Evolutionary conservation across 164 flowering plant species (phyloP).

Genomic region (Tetracentron sinense): DNA sequence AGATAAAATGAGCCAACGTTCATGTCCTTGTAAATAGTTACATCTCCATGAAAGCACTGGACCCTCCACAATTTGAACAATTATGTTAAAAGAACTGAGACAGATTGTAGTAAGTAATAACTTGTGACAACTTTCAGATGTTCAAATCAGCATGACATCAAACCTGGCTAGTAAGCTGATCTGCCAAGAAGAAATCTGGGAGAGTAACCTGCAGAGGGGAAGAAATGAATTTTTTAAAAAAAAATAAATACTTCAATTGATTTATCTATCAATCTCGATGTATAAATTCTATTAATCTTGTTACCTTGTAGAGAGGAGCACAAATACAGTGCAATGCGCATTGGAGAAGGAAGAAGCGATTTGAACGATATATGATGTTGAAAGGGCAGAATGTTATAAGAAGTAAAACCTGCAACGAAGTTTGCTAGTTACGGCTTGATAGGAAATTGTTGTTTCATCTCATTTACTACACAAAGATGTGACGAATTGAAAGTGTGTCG

Average conservation of each 20-base stretch:
- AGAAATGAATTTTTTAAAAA: background rate
- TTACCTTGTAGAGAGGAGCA: conserved; percentile 78
- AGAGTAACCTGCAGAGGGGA: conserved; percentile 39
- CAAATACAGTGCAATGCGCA: conserved; percentile 42
- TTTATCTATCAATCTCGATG: background rate
- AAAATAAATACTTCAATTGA: background rate
- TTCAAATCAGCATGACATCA: background rate
- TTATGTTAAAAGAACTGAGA: background rate
- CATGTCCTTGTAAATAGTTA: too few relatives aligned
- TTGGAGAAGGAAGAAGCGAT: conserved; percentile 53
- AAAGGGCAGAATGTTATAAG: conserved; percentile 46
- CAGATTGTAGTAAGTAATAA: background rate
- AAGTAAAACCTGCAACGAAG: conserved; percentile 45
- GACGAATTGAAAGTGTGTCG: too few relatives aligned
- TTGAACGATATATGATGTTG: conserved; percentile 63
- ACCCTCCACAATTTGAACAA: background rate
- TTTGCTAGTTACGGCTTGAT: too few relatives aligned
- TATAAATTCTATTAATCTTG: background rate
- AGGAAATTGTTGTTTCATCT: too few relatives aligned
- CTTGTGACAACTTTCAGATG: background rate
- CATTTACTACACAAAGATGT: too few relatives aligned
- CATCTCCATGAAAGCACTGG: too few relatives aligned
- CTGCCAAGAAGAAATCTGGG: conserved; percentile 65
- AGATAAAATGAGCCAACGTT: too few relatives aligned
- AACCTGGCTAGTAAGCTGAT: conserved; percentile 76